phyloP scores from a whole-genome alignment of 768 basidiomycete species.

The Tephrocybe sp. region DNA sequence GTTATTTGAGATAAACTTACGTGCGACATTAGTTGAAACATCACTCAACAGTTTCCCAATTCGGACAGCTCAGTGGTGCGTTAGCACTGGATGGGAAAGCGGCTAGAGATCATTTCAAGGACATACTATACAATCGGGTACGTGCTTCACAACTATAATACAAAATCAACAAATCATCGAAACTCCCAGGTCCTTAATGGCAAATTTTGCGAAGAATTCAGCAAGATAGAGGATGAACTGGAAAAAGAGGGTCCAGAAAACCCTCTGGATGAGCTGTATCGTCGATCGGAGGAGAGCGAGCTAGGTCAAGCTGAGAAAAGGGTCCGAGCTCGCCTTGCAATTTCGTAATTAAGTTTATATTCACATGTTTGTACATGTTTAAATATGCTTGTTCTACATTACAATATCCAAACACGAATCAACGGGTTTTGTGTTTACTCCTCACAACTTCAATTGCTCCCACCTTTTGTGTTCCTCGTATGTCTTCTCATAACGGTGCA shows the following conservation, averaged over 20 bases:
- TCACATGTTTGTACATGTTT: slow-evolving; percentile 16
- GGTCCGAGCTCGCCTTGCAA: slow-evolving; percentile 50
- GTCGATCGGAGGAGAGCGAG: slow-evolving; percentile 48
- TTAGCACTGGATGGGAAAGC: slow-evolving; percentile 53
- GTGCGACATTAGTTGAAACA: slow-evolving; percentile 46
- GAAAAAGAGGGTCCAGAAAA: slow-evolving; percentile 56
- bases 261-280: slow-evolving; percentile 56
- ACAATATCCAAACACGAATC: slow-evolving; percentile 12
- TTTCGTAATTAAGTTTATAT: slow-evolving; percentile 16
- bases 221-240: slow-evolving; percentile 52
- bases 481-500: slow-evolving; percentile 51
- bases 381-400: slow-evolving; percentile 9
- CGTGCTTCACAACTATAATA: not conserved
- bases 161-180: not conserved
- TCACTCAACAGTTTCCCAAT: slow-evolving; percentile 64
- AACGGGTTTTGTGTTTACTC: slow-evolving; percentile 5
- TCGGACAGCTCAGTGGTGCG: slow-evolving; percentile 59
- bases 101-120: slow-evolving; percentile 51
- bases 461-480: slow-evolving; percentile 15
- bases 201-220: slow-evolving; percentile 56
- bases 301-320: slow-evolving; percentile 60
- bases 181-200: slow-evolving; percentile 52
- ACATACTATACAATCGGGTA: slow-evolving; percentile 60
- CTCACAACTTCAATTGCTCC: not conserved
- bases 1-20: slow-evolving; percentile 1